Conservation (phyloP, 1,139 yeast genomes). For the Scheffersomyces illinoinensis region DNA sequence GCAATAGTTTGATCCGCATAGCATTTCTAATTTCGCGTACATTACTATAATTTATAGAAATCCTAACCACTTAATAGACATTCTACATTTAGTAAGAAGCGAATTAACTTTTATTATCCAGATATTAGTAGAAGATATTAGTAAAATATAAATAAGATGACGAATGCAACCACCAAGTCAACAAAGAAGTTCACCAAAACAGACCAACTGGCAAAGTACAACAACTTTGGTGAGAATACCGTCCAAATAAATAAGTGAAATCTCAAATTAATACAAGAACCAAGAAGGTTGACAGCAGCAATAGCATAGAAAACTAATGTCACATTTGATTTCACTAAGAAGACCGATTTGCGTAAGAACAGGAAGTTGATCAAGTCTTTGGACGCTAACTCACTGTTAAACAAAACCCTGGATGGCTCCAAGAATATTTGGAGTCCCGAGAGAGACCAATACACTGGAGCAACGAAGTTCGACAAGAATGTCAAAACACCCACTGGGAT, state of each 20-base stretch:
- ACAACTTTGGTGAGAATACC: slow-evolving; percentile 89
- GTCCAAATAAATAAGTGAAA: slow-evolving; percentile 96
- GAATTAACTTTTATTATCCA: background rate
- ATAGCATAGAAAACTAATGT: slow-evolving; percentile 57
- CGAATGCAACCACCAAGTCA: slow-evolving; percentile 29
- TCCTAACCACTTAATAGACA: background rate
- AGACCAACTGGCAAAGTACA: slow-evolving; percentile 81
- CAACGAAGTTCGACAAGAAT: slow-evolving; percentile 79
- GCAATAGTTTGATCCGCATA: slow-evolving; percentile 48
- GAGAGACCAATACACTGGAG: slow-evolving; percentile 83
- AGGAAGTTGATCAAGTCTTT: slow-evolving; percentile 14
- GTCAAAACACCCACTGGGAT: slow-evolving; percentile 77
- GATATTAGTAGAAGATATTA: background rate
- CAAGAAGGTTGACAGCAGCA: slow-evolving; percentile 57
- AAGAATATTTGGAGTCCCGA: slow-evolving; percentile 48
- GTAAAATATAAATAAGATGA: slow-evolving; percentile 9
- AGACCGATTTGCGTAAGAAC: slow-evolving; percentile 32
- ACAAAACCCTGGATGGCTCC: slow-evolving; percentile 20
- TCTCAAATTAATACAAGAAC: slow-evolving; percentile 72
- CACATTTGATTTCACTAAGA: slow-evolving; percentile 36
- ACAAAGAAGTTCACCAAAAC: slow-evolving; percentile 48
- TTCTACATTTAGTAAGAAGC: background rate
- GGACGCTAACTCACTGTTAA: slow-evolving; percentile 11
- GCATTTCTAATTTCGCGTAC: background rate
- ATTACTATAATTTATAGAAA: background rate